Conservation (phyloP, 495 filamentous ascomycete species). For the Friedmanniomyces simplex region DNA sequence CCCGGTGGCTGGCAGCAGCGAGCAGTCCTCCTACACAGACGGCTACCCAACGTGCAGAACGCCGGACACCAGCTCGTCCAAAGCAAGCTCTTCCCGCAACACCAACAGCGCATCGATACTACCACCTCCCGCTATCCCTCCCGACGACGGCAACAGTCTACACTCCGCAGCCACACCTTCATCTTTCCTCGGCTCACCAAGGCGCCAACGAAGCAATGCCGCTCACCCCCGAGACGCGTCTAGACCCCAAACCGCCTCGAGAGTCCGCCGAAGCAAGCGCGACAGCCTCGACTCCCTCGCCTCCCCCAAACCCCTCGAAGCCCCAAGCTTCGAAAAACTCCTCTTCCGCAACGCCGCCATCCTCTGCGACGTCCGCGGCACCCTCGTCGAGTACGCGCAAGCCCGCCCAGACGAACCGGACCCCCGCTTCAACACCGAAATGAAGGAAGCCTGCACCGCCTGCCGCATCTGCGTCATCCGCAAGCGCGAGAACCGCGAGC, state of each 20-base stretch:
- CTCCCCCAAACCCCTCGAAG: neutral
- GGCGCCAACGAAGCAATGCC: neutral
- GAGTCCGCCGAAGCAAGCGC: neutral
- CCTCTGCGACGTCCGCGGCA: conserved; percentile 30
- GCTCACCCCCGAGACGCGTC: neutral
- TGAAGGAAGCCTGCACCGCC: conserved; percentile 20
- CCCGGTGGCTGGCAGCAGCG: neutral
- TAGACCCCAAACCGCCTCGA: neutral
- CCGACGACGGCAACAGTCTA: neutral
- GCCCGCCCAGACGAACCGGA: conserved; percentile 22
- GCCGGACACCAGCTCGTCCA: neutral
- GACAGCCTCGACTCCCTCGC: neutral
- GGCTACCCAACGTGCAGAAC: neutral
- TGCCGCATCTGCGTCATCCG: conserved; percentile 29
- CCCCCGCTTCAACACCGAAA: conserved; percentile 24
- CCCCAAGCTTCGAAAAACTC: conserved; percentile 23
- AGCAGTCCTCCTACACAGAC: neutral
- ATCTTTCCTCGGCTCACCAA: neutral
- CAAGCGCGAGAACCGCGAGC: conserved; percentile 22
- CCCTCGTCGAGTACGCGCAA: conserved; percentile 28
- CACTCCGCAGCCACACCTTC: neutral
- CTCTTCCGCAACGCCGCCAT: conserved; percentile 32
- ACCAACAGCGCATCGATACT: neutral
- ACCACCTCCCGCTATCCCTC: conserved; percentile 8
- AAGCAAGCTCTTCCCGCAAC: neutral